Percentiles rank a stretch among this genome's conserved stretches.
phyloP scores from a whole-genome alignment of 768 basidiomycete genomes.

The Russula vinacea region DNA sequence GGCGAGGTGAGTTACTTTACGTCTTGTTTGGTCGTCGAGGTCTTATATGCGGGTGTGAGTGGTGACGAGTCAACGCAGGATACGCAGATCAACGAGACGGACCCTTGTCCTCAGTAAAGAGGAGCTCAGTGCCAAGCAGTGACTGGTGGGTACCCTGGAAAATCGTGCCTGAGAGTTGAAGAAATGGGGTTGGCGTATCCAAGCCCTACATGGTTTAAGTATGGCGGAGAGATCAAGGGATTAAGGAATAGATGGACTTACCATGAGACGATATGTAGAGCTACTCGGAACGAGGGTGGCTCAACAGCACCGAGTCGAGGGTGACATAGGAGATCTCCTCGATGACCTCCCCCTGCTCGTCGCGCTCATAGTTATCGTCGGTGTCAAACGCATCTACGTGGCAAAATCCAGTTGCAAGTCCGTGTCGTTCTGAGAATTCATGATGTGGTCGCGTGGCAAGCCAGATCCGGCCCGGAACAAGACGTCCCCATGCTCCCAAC shows the following conservation, averaged over 20 bases:
- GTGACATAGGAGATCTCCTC: slow-evolving; percentile 67
- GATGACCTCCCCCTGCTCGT: slow-evolving; percentile 37
- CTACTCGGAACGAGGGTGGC: slow-evolving; percentile 73
- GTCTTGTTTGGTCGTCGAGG: slow-evolving; percentile 47
- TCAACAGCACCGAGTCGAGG: slow-evolving; percentile 69
- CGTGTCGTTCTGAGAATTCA: slow-evolving; percentile 7
- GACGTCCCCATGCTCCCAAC: slow-evolving; percentile 11
- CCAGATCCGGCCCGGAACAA: not conserved
- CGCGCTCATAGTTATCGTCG: slow-evolving; percentile 61
- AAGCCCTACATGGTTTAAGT: slow-evolving; percentile 47
- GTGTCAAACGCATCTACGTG: slow-evolving; percentile 67
- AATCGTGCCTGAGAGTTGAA: slow-evolving; percentile 74
- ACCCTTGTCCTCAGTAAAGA: slow-evolving; percentile 73
- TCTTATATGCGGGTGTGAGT: slow-evolving; percentile 36
- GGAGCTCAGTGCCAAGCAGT: slow-evolving; percentile 70
- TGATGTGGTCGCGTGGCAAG: not conserved
- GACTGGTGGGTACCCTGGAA: slow-evolving; percentile 66
- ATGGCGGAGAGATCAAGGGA: not conserved
- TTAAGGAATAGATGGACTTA: slow-evolving; percentile 39
- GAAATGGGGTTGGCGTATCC: slow-evolving; percentile 71
- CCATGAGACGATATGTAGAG: slow-evolving; percentile 68
- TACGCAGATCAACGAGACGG: slow-evolving; percentile 4
- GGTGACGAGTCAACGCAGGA: not conserved
- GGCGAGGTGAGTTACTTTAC: slow-evolving; percentile 53
- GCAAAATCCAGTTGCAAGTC: slow-evolving; percentile 56